phyloP scores from a whole-genome alignment of 345 rosid species.

The Boechera divaricarpa region DNA sequence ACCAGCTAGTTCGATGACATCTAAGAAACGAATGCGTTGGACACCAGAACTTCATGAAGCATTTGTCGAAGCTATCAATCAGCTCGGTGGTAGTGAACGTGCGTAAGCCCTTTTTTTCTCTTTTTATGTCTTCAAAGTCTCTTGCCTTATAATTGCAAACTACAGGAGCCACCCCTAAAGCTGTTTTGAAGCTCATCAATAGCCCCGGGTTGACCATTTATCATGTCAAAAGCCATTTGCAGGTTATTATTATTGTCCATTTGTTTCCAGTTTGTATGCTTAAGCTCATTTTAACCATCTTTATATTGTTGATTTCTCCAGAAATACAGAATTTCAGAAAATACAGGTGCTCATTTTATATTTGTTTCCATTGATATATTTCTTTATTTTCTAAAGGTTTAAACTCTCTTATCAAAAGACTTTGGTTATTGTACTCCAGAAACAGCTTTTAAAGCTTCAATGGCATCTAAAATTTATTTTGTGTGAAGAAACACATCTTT shows the following conservation, averaged over 20 bases:
- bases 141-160: slow-evolving; percentile 32
- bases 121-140: slow-evolving; percentile 1
- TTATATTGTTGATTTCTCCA: slow-evolving; percentile 47
- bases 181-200: slow-evolving; percentile 82
- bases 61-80: slow-evolving; percentile 88
- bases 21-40: slow-evolving; percentile 92
- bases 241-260: slow-evolving; percentile 51
- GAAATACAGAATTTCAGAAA: slow-evolving; percentile 89
- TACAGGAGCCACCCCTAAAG: slow-evolving; percentile 95
- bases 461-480: neutral
- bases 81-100: slow-evolving; percentile 93
- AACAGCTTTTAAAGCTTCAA: neutral
- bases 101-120: slow-evolving; percentile 40
- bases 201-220: slow-evolving; percentile 83
- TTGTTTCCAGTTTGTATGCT: slow-evolving; percentile 13
- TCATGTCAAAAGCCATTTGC: slow-evolving; percentile 98
- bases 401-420: slow-evolving; percentile 5
- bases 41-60: slow-evolving; percentile 95
- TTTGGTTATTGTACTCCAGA: slow-evolving; percentile 1
- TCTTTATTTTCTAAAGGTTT: neutral
- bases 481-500: neutral
- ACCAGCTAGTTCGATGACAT: slow-evolving; percentile 45
- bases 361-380: neutral
- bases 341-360: slow-evolving; percentile 38
- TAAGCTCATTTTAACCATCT: neutral